Evolutionary conservation across 2,329 filamentous ascomycete species (phyloP), one percentile per base, ranked within the genome.

Genomic region (Teratosphaeria nubilosa): DNA sequence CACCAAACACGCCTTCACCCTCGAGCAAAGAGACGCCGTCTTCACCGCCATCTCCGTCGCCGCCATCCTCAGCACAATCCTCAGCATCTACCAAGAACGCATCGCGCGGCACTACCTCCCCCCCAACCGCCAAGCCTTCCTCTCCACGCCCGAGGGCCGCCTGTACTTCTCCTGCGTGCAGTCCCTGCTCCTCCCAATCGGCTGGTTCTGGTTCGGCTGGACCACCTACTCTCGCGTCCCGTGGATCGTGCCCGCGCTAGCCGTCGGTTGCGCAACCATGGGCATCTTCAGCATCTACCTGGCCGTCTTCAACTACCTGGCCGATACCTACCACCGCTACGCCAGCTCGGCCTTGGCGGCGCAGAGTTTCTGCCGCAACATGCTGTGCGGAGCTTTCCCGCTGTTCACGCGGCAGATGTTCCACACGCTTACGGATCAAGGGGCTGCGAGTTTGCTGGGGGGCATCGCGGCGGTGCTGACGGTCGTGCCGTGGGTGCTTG

Each of bases 301-400:
- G 1, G 86, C 91, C 2, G 88, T 90, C 0, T 96, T 96, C 76
- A 96, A 96, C 70, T 96, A 95, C 66, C 80, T 96, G 1, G 90
- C 91, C 22, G 91, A 96, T 69, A 86, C 86, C 1, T 96, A 96
- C 72, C 87, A 91, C 69, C 79, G 82, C 2, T 96, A 92, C 66
- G 90, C 91, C 0, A 90, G 86, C 45, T 94, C 88, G 0, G 91
- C 91, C 0, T 76, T 96, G 5, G 91, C 91, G 0, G 90, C 91
- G 0, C 90, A 96, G 75, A 87, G 84, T 16, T 95, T 89, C 70
- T 92, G 89, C 66, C 83, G 91, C 11, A 96, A 96, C 69, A 77
- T 96, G 1, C 76, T 96, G 0, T 90, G 86, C 9, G 91, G 90
- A 1, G 74, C 85, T 0, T 95, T 96, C 62, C 91, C 91, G 0